phyloP scores from a whole-genome alignment of 1,284 basidiomycete genomes.

The Anthracocystis panici-leucophaei region DNA sequence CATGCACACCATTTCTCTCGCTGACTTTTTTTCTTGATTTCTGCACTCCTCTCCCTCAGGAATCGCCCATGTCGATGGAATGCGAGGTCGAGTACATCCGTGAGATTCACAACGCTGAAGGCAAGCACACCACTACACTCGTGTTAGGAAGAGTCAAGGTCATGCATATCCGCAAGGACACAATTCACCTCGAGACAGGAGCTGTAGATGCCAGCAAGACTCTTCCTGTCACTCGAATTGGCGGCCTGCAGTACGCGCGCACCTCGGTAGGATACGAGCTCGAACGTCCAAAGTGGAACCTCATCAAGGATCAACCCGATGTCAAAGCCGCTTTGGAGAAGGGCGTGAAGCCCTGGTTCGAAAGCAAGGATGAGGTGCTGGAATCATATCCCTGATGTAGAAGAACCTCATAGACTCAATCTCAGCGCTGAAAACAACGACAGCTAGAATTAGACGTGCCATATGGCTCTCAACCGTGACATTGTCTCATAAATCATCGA shows the following conservation, averaged over 20 bases:
- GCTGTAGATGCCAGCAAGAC: constrained; percentile 52
- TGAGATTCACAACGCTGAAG: constrained; percentile 49
- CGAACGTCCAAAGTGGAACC: constrained; percentile 50
- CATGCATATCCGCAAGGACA: constrained; percentile 59
- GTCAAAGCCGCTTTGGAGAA: constrained; percentile 42
- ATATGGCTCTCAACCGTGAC: no score
- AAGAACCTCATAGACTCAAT: neutral
- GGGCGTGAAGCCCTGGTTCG: constrained; percentile 36
- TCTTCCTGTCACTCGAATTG: constrained; percentile 52
- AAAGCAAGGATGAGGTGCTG: constrained; percentile 39
- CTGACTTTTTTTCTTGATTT: neutral
- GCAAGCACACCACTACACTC: constrained; percentile 57
- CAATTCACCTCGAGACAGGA: constrained; percentile 44
- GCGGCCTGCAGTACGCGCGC: constrained; percentile 53
- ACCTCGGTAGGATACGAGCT: constrained; percentile 50
- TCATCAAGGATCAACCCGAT: constrained; percentile 39
- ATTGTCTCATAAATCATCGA: no score
- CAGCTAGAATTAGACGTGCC: no score
- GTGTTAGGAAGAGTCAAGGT: constrained; percentile 53
- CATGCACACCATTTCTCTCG: neutral
- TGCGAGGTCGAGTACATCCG: constrained; percentile 52
- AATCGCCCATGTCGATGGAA: constrained; percentile 61
- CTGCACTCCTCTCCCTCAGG: constrained; percentile 12
- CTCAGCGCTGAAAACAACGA: no score
- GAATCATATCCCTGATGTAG: constrained; percentile 31